These are phyloP conservation scores for Herpetomonas samuelpessoai DNA, from an alignment of 208 protist genomes.

Conservation along the genomic window DNA sequence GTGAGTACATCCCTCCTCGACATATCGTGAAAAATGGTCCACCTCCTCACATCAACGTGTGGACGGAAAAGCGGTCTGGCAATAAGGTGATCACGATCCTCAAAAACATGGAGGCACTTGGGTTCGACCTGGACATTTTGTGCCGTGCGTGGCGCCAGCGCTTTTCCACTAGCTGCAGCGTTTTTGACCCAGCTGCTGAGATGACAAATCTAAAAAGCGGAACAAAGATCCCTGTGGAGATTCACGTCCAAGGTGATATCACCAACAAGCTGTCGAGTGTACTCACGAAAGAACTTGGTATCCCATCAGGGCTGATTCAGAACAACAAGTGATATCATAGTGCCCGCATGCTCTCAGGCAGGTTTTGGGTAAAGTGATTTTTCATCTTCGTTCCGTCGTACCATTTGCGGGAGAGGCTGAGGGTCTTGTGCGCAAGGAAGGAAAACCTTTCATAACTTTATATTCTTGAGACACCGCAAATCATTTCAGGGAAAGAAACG, in stretches of 20 bases:
- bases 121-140: constrained; percentile 53
- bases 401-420: neutral
- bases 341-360: neutral
- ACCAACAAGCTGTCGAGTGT: constrained; percentile 22
- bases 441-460: too few relatives aligned
- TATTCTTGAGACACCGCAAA: too few relatives aligned
- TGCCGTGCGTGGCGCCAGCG: constrained; percentile 44
- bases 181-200: constrained; percentile 48
- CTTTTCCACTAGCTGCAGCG: constrained; percentile 51
- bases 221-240: constrained; percentile 50
- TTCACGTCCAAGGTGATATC: constrained; percentile 61
- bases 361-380: neutral
- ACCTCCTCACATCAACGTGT: constrained; percentile 38
- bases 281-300: constrained; percentile 39
- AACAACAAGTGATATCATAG: constrained; percentile 1
- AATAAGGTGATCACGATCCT: constrained; percentile 68
- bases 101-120: constrained; percentile 48
- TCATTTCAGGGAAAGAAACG: too few relatives aligned
- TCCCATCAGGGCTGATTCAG: constrained; percentile 15
- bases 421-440: too few relatives aligned
- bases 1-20: constrained; percentile 23
- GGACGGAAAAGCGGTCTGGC: constrained; percentile 38
- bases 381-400: neutral
- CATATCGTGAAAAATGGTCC: constrained; percentile 35
- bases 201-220: constrained; percentile 54